Evolutionary conservation across 106 monocot genomes (phyloP).

Genomic region (Dendrobium chrysotoxum): DNA sequence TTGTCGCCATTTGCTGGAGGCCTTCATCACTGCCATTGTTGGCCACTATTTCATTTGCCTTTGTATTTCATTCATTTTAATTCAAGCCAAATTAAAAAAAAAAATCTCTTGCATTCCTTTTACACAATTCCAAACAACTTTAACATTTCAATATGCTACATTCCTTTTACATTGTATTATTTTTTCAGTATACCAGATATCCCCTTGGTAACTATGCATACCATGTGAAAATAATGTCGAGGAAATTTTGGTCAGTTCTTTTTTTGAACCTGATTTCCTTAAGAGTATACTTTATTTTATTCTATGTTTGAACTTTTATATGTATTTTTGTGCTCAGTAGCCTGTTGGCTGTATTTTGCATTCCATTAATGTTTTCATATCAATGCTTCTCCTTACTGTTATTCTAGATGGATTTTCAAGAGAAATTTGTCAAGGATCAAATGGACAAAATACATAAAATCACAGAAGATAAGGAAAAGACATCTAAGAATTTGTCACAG

Average conservation of each 20-base stretch:
- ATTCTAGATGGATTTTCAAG: constrained; percentile 71
- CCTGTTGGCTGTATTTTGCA: neutral
- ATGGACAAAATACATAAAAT: constrained; percentile 52
- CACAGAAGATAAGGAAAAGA: constrained; percentile 59
- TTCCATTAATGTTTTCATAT: neutral
- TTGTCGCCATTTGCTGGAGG: too few species aligned
- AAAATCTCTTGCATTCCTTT: too few species aligned
- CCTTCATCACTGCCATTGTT: too few species aligned
- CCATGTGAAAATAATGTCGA: neutral
- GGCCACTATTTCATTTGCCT: too few species aligned
- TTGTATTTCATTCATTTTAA: too few species aligned
- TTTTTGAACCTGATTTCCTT: neutral
- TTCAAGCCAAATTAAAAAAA: too few species aligned
- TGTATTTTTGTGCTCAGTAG: neutral
- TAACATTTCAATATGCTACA: too few species aligned
- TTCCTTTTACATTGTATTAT: too few species aligned
- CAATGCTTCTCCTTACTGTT: neutral
- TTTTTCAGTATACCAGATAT: too few species aligned
- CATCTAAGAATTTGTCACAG: constrained; percentile 48
- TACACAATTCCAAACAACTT: too few species aligned
- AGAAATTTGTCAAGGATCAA: constrained; percentile 67
- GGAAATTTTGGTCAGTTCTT: neutral
- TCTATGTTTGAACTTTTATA: neutral
- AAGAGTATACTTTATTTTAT: neutral
- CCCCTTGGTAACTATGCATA: neutral